Percentiles rank a stretch among this genome's conserved stretches.
phyloP scores from a whole-genome alignment of 768 basidiomycete genomes.

The Clitopilus passeckerianus region DNA sequence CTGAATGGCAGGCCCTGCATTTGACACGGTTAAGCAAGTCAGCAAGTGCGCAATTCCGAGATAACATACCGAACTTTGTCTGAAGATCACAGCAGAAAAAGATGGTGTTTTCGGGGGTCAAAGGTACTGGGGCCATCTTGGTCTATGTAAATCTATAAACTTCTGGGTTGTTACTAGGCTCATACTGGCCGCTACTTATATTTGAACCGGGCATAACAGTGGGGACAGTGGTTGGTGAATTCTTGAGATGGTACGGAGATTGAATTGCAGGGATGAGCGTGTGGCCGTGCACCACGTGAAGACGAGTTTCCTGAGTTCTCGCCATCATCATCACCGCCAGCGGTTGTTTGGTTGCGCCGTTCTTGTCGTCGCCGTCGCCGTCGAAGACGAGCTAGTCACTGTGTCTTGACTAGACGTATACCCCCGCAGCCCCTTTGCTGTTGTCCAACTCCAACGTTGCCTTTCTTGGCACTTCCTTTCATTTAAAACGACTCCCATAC shows the following conservation, averaged over 20 bases:
- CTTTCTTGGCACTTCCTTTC: conserved; percentile 30
- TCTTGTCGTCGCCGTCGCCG: conserved; percentile 6
- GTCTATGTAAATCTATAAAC: conserved; percentile 9
- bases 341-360: conserved; percentile 1
- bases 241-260: neutral
- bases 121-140: conserved; percentile 7
- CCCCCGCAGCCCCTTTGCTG: neutral
- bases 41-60: neutral
- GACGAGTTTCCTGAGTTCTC: conserved; percentile 14
- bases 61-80: conserved; percentile 59
- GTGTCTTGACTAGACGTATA: neutral
- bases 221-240: neutral
- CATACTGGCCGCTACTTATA: neutral
- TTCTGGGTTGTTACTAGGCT: neutral
- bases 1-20: conserved; percentile 44
- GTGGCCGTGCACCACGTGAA: conserved; percentile 10
- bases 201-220: neutral
- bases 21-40: neutral
- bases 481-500: conserved; percentile 30
- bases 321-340: conserved; percentile 10
- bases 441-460: conserved; percentile 6
- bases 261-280: neutral
- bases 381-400: neutral
- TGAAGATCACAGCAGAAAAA: conserved; percentile 88
- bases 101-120: conserved; percentile 35